phyloP scores from a whole-genome alignment of 805 yeast species.

The Isabelozyma gotoi region DNA sequence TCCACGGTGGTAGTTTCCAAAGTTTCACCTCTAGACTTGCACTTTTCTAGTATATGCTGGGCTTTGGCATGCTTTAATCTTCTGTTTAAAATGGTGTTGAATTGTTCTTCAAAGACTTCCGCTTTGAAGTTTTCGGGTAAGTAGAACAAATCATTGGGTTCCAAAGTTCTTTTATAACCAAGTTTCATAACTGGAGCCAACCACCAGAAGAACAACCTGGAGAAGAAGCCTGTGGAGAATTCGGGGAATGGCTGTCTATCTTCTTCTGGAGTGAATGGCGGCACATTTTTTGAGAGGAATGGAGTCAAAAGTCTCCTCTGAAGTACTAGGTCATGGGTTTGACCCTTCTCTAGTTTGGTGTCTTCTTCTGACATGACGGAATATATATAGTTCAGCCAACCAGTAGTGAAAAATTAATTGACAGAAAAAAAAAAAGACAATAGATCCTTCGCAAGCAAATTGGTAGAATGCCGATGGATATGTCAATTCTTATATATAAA shows the following conservation, averaged over 20 bases:
- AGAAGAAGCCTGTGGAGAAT: constrained; percentile 34
- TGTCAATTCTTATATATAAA: too few species aligned
- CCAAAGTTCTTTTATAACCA: constrained; percentile 73
- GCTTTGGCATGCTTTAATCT: constrained; percentile 20
- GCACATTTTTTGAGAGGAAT: constrained; percentile 40
- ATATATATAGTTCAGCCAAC: too few species aligned
- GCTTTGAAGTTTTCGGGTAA: constrained; percentile 36
- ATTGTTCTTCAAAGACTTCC: constrained; percentile 26
- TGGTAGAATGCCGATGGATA: too few species aligned
- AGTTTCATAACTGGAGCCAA: constrained; percentile 57
- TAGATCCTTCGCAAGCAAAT: too few species aligned
- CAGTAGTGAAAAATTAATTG: too few species aligned
- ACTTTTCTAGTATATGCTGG: constrained; percentile 21
- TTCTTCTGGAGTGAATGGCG: constrained; percentile 52
- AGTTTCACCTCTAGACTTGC: constrained; percentile 26
- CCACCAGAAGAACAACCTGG: constrained; percentile 64
- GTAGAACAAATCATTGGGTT: constrained; percentile 57
- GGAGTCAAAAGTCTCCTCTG: constrained; percentile 36
- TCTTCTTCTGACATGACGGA: neutral
- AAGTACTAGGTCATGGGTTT: constrained; percentile 10
- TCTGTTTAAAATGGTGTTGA: constrained; percentile 17
- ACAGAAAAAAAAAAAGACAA: too few species aligned
- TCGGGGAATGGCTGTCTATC: constrained; percentile 51
- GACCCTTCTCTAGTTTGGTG: neutral
- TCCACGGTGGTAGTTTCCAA: constrained; percentile 18